phyloP scores from a whole-genome alignment of 495 filamentous ascomycete genomes.

The Xylaria telfairii region DNA sequence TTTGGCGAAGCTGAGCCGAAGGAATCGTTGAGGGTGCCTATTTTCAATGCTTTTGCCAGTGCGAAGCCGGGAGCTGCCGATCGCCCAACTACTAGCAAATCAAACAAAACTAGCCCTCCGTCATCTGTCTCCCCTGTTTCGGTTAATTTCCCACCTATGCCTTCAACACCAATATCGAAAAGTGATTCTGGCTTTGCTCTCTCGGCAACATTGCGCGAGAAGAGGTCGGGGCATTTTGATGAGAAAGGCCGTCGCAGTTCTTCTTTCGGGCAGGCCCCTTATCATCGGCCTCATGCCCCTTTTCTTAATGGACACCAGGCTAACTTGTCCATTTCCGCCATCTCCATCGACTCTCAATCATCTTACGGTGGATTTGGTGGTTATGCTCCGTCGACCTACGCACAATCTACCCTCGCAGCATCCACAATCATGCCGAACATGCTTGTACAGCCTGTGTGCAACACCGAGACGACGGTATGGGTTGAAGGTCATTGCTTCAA shows the following conservation, averaged over 20 bases:
- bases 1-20: constrained; percentile 74
- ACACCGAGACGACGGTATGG: constrained; percentile 88
- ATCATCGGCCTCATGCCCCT: constrained; percentile 82
- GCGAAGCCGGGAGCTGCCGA: constrained; percentile 73
- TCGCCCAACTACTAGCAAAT: constrained; percentile 81
- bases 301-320: constrained; percentile 80
- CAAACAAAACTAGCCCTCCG: constrained; percentile 76
- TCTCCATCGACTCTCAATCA: constrained; percentile 75
- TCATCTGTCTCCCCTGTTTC: constrained; percentile 88
- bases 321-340: constrained; percentile 82
- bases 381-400: constrained; percentile 95
- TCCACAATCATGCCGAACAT: constrained; percentile 96
- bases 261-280: constrained; percentile 75
- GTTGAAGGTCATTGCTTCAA: constrained; percentile 93
- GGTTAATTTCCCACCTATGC: constrained; percentile 74
- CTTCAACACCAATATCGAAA: constrained; percentile 77
- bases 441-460: constrained; percentile 80
- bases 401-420: constrained; percentile 95
- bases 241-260: constrained; percentile 83
- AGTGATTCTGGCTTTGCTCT: constrained; percentile 90
- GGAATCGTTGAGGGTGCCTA: constrained; percentile 48
- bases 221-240: constrained; percentile 95
- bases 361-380: constrained; percentile 62
- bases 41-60: constrained; percentile 92
- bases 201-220: constrained; percentile 84